A percentile compares a stretch with the other conserved stretches of the same genome.
These are phyloP conservation scores for Selaginella moellendorffii DNA, from an alignment of 75 land plant genomes.

Conservation along the genomic window DNA sequence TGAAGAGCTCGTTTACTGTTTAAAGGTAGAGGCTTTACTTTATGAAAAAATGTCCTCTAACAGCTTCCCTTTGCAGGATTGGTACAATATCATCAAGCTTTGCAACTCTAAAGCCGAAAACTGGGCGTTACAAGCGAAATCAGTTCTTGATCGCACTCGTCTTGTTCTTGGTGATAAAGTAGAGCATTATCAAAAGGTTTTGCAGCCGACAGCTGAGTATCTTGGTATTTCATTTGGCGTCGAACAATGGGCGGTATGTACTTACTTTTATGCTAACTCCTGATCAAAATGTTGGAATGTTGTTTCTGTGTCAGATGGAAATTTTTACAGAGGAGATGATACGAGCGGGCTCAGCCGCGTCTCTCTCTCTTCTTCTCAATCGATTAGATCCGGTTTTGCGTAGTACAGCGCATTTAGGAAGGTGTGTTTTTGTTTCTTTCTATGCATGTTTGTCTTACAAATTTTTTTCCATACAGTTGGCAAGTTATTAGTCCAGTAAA, in stretches of 20 bases:
- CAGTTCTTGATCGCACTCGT: slow-evolving; percentile 85
- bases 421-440: slow-evolving; percentile 27
- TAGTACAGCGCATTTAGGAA: slow-evolving; percentile 72
- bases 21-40: slow-evolving; percentile 44
- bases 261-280: background rate
- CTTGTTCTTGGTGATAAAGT: slow-evolving; percentile 77
- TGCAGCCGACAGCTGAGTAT: slow-evolving; percentile 94
- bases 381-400: slow-evolving; percentile 81
- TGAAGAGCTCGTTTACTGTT: slow-evolving; percentile 83
- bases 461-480: slow-evolving; percentile 54
- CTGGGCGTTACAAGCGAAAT: slow-evolving; percentile 88
- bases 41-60: background rate
- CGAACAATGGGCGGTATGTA: slow-evolving; percentile 89
- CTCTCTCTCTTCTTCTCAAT: slow-evolving; percentile 74
- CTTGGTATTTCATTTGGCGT: slow-evolving; percentile 77
- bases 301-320: slow-evolving; percentile 34
- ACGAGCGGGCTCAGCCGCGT: slow-evolving; percentile 94
- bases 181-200: slow-evolving; percentile 54
- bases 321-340: slow-evolving; percentile 98
- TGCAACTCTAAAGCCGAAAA: slow-evolving; percentile 30
- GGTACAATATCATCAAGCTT: slow-evolving; percentile 41
- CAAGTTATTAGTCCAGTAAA: slow-evolving; percentile 96
- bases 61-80: slow-evolving; percentile 38
- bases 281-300: background rate
- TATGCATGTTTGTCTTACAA: background rate